phyloP scores from a whole-genome alignment of 129 eudicot genomes.

The Centella asiatica region DNA sequence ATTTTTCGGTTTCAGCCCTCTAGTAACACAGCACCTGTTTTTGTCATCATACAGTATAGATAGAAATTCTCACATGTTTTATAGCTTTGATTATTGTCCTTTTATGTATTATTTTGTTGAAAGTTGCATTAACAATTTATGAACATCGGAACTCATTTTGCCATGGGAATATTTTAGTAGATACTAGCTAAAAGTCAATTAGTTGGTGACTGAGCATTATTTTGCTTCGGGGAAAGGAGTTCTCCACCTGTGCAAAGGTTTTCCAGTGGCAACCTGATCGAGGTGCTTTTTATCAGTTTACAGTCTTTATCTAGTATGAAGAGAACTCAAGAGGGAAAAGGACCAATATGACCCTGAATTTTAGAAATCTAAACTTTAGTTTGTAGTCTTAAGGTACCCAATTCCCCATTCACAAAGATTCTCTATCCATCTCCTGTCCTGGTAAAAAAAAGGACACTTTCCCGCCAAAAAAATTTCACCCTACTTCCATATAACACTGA shows the following conservation, averaged over 20 bases:
- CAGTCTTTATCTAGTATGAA: background rate
- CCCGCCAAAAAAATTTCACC: constrained; percentile 19
- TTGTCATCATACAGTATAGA: too few relatives aligned
- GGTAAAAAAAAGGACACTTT: background rate
- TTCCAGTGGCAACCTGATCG: background rate
- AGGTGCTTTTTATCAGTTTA: constrained; percentile 4
- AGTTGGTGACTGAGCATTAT: background rate
- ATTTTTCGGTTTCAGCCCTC: background rate
- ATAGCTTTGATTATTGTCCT: background rate
- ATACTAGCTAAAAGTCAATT: background rate
- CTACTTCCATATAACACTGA: constrained; percentile 21
- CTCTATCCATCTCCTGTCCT: background rate
- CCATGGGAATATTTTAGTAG: background rate
- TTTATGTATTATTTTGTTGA: background rate
- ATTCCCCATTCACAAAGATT: background rate
- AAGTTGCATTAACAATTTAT: background rate
- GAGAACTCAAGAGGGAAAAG: background rate
- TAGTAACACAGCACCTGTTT: background rate
- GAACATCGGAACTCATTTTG: background rate
- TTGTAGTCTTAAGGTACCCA: background rate
- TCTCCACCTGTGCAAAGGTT: background rate
- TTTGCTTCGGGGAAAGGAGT: background rate
- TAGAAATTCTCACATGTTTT: background rate
- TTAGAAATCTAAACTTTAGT: background rate
- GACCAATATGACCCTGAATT: constrained; percentile 17